Base-by-base conservation (phyloP, 495 filamentous ascomycete species). In the Xylaria sp. region DNA sequence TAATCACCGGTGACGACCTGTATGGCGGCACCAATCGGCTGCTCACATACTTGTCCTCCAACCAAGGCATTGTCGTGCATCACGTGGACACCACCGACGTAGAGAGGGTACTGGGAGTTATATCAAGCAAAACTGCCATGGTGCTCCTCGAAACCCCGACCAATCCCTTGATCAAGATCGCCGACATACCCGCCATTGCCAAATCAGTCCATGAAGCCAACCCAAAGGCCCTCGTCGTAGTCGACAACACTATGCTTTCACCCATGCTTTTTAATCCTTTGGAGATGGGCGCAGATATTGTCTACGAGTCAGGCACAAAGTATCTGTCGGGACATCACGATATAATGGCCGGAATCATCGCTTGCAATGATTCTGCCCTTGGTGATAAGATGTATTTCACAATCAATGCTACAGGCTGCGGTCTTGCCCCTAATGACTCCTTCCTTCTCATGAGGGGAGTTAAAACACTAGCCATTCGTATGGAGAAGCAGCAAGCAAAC, bases 191-290 rank as follows among this genome's bases (percentile, higher is more conserved):
- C 2, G 80, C 87, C 24, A 95, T 98, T 71, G 90, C 94, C 9
- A 80, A 87, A 19, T 82, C 89, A 26, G 88, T 92, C 4, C 95
- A 98, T 81, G 89, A 89, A 64, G 90, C 87, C 9, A 97, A 95
- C 78, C 85, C 90, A n/a, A 88, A 86, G 71, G 91, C 91, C n/a
- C 81, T 98, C 44, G 94, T 99, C 17, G 88, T 92, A 9, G 95
- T 98, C 35, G 96, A 99, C 82, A 99, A 99, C 84, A 98, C 96
- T 58, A 99, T 99, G 96, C 91, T 99, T 74, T 97, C 93, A 0
- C 96, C 96, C 12, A 89, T 97, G 78, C 90, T 98, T 19, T 90
- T 89, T 71, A 98, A 96, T 81, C 96, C 96, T 12, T 88, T 98
- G 6, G 95, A 97, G 50, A 85, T 98, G 26, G 96, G 97, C 44